A percentile compares a stretch with the other conserved stretches of the same genome.
Conservation (phyloP, 176 grass and related monocot genomes). For the Carex parvula region DNA sequence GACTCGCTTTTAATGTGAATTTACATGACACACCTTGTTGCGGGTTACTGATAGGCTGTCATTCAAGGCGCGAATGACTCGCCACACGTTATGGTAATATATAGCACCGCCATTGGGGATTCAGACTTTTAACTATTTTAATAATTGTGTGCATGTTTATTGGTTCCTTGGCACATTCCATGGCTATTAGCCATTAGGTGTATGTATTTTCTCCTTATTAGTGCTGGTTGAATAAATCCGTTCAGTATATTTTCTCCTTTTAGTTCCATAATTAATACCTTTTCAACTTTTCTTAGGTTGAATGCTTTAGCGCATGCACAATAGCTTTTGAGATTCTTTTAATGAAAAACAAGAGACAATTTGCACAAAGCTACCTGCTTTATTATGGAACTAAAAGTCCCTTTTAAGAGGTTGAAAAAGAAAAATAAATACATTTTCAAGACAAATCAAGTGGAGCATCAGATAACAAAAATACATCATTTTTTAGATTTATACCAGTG, state of each 20-base stretch:
- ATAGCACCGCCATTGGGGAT: background rate
- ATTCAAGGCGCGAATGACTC: background rate
- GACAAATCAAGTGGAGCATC: background rate
- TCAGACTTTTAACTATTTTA: background rate
- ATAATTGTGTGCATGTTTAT: background rate
- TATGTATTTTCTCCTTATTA: background rate
- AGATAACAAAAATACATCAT: constrained; percentile 15
- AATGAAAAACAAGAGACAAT: constrained; percentile 21
- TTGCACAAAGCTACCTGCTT: constrained; percentile 12
- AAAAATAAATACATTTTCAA: background rate
- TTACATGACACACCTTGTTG: background rate
- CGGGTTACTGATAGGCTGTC: background rate
- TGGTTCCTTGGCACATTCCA: constrained; percentile 2
- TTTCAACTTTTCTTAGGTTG: background rate
- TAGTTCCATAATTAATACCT: background rate
- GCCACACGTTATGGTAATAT: background rate
- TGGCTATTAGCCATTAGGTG: background rate
- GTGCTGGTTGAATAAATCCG: background rate
- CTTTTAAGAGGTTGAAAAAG: constrained; percentile 1
- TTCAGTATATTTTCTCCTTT: too few species aligned
- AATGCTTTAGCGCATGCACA: constrained; percentile 15
- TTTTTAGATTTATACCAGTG: constrained; percentile 17
- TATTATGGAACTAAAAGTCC: background rate
- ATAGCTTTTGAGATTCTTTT: constrained; percentile 24
- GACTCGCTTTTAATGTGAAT: background rate